phyloP scores from a whole-genome alignment of 2,329 filamentous ascomycete genomes.

The Podosphaera leucotricha region DNA sequence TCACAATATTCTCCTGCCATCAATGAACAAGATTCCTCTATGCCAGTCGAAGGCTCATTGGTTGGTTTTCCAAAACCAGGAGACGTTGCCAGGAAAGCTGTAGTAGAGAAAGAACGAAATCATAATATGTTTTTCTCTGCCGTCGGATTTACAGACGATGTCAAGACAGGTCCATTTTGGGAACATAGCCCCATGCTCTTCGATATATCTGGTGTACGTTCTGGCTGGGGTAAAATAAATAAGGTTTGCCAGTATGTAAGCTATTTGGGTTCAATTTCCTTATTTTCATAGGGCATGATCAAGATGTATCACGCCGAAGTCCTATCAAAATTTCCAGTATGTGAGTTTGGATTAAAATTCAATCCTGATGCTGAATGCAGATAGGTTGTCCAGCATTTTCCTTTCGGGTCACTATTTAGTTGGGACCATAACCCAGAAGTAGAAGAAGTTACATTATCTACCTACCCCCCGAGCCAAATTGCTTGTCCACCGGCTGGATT shows the following conservation, averaged over 20 bases:
- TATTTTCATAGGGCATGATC: conserved; percentile 55
- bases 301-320: conserved; percentile 99
- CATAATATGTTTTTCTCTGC: conserved; percentile 83
- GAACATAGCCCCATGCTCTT: conserved; percentile 86
- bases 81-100: conserved; percentile 38
- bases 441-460: neutral
- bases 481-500: too few species aligned
- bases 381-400: conserved; percentile 72
- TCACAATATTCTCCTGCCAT: conserved; percentile 70
- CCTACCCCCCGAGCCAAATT: too few species aligned
- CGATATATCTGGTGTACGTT: conserved; percentile 75
- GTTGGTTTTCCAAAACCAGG: conserved; percentile 45
- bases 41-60: conserved; percentile 60
- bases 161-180: conserved; percentile 94
- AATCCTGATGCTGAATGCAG: neutral
- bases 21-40: conserved; percentile 27
- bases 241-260: conserved; percentile 25
- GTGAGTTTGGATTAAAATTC: neutral
- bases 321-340: conserved; percentile 69
- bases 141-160: conserved; percentile 89
- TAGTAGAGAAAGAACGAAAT: conserved; percentile 40
- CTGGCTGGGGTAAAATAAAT: conserved; percentile 98
- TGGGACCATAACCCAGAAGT: conserved; percentile 49
- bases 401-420: conserved; percentile 56
- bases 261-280: neutral